Evolutionary conservation across 805 yeast species (phyloP).

Genomic region (Saccharomycopsis capsularis): DNA sequence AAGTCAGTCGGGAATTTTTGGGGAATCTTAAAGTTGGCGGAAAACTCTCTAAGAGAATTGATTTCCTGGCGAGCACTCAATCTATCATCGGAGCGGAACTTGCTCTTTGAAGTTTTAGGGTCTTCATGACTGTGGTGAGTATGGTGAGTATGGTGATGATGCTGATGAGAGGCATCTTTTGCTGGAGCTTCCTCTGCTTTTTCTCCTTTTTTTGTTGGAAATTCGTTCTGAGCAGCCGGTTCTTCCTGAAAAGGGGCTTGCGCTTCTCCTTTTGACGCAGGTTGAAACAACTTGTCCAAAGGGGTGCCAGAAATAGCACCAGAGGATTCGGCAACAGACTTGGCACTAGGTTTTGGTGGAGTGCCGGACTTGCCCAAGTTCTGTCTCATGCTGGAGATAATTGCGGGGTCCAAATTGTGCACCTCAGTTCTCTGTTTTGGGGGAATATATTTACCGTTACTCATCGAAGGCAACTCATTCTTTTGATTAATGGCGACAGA

Average conservation of each 20-base stretch:
- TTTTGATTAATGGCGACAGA: neutral
- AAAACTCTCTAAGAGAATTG: constrained; percentile 66
- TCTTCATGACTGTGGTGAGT: constrained; percentile 11
- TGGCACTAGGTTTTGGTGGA: constrained; percentile 6
- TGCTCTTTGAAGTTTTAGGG: constrained; percentile 14
- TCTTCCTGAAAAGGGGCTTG: neutral
- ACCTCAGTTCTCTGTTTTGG: constrained; percentile 48
- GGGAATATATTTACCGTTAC: constrained; percentile 43
- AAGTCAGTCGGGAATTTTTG: constrained; percentile 55
- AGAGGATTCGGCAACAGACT: constrained; percentile 24
- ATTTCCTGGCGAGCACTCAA: constrained; percentile 54
- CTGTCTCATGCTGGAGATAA: constrained; percentile 38
- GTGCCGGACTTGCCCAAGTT: constrained; percentile 9
- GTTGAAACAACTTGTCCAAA: neutral
- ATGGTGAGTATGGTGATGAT: constrained; percentile 25
- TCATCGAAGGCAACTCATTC: constrained; percentile 13
- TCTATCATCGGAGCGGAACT: constrained; percentile 24
- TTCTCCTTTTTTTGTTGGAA: no score
- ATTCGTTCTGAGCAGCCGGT: neutral
- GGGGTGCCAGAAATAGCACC: neutral
- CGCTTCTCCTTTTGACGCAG: no score
- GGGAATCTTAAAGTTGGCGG: constrained; percentile 74
- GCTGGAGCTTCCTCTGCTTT: no score
- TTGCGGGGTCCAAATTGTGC: constrained; percentile 55
- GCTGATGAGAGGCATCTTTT: constrained; percentile 1